Evolutionary conservation across 2,329 filamentous ascomycete species (phyloP).

Genomic region (Dactylella cylindrospora): DNA sequence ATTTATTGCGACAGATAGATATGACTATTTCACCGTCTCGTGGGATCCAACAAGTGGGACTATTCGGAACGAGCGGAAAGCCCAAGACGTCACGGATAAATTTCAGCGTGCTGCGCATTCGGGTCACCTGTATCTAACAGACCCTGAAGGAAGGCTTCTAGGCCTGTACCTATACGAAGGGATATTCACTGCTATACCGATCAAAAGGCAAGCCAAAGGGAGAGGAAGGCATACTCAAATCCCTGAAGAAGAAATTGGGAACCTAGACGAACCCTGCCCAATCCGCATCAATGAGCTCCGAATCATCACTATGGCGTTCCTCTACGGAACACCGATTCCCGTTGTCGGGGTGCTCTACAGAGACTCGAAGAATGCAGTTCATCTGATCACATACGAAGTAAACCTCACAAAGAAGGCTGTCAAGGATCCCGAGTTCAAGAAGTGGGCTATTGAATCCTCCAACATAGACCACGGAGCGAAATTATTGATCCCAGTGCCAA

Average conservation of each 20-base stretch:
- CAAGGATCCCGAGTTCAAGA: conserved; percentile 51
- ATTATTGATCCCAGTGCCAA: conserved; percentile 65
- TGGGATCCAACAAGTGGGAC: conserved; percentile 70
- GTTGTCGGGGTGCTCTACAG: conserved; percentile 67
- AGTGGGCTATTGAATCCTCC: conserved; percentile 60
- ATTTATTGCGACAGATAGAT: conserved; percentile 86
- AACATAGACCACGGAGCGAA: conserved; percentile 61
- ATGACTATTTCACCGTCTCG: conserved; percentile 83
- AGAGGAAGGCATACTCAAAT: conserved; percentile 31
- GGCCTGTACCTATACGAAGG: conserved; percentile 48
- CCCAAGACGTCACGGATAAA: conserved; percentile 46
- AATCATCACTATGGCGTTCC: conserved; percentile 66
- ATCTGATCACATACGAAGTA: conserved; percentile 46
- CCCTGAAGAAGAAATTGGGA: conserved; percentile 55
- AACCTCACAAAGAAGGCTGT: conserved; percentile 23
- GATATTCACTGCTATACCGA: conserved; percentile 47
- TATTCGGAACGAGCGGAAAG: conserved; percentile 63
- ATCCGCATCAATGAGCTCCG: conserved; percentile 67
- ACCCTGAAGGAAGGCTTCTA: conserved; percentile 46
- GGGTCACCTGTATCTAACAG: conserved; percentile 46
- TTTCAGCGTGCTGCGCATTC: conserved; percentile 46
- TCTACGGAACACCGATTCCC: conserved; percentile 61
- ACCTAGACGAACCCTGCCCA: conserved; percentile 64
- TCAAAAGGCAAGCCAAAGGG: conserved; percentile 42
- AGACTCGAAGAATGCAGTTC: conserved; percentile 61